Percentiles rank a stretch among this genome's conserved stretches.
phyloP scores from a whole-genome alignment of 345 rosid genomes.

The Noccaea caerulescens region DNA sequence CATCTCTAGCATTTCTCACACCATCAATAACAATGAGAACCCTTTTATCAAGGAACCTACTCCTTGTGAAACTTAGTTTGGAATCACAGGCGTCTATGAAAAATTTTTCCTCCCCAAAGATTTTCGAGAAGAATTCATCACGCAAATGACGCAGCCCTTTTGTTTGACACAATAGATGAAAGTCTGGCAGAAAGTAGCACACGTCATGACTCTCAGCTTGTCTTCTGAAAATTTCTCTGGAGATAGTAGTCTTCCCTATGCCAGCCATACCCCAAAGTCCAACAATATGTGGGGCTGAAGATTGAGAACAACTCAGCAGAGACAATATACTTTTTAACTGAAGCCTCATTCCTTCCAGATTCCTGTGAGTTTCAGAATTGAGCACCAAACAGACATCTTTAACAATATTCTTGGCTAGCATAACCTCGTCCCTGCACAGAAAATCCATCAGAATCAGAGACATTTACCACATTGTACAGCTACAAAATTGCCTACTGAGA shows the following conservation, averaged over 20 bases:
- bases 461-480: background rate
- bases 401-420: conserved; percentile 20
- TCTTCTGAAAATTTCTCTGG: background rate
- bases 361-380: background rate
- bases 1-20: conserved; percentile 32
- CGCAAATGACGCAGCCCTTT: conserved; percentile 22
- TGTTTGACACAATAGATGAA: conserved; percentile 25
- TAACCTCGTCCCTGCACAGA: background rate
- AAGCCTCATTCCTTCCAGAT: conserved; percentile 5
- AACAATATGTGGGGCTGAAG: conserved; percentile 24
- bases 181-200: conserved; percentile 38
- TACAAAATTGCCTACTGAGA: background rate
- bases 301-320: conserved; percentile 2
- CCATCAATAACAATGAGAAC: conserved; percentile 42
- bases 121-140: conserved; percentile 31
- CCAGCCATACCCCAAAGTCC: conserved; percentile 46
- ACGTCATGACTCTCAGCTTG: conserved; percentile 24
- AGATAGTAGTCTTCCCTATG: conserved; percentile 26
- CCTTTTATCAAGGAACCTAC: conserved; percentile 22
- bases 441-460: background rate
- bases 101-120: conserved; percentile 25
- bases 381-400: conserved; percentile 11
- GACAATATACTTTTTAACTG: background rate
- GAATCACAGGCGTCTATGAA: conserved; percentile 17
- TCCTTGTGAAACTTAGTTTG: conserved; percentile 10